A percentile compares a stretch with the other conserved stretches of the same genome.
Conservation (phyloP, 768 basidiomycete genomes). For the Rhodotorula kratochvilovae region DNA sequence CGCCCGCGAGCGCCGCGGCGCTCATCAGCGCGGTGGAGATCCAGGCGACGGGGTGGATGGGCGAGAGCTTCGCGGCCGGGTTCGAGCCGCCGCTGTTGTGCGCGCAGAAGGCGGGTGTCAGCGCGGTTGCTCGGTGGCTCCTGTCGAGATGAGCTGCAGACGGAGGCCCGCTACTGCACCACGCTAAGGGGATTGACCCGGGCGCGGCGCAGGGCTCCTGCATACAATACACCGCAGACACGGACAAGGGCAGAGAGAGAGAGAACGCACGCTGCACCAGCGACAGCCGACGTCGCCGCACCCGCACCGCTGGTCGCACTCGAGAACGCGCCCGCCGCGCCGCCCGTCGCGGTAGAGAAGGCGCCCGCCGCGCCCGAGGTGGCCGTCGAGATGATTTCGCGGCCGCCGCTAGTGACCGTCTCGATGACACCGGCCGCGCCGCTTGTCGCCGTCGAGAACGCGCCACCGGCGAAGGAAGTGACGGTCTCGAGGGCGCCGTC, state of each 20-base stretch:
- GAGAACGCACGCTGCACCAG: not conserved
- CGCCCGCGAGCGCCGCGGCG: constrained; percentile 21
- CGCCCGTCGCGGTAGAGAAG: not conserved
- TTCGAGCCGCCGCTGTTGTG: not conserved
- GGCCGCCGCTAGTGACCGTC: constrained; percentile 5
- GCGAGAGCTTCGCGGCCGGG: not conserved
- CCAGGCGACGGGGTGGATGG: not conserved
- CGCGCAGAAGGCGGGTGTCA: not conserved
- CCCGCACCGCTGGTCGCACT: not conserved
- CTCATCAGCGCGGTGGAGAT: not conserved
- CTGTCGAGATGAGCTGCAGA: too few relatives aligned
- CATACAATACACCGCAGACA: too few relatives aligned
- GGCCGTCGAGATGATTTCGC: not conserved
- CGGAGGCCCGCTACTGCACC: too few relatives aligned
- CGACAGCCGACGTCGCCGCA: not conserved
- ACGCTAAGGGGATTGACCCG: too few relatives aligned
- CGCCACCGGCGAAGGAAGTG: not conserved
- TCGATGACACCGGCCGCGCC: constrained; percentile 12
- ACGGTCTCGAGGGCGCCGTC: not conserved
- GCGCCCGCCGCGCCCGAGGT: constrained; percentile 1
- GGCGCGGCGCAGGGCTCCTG: too few relatives aligned
- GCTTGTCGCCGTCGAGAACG: not conserved
- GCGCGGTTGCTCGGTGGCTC: not conserved
- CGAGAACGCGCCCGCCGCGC: not conserved
- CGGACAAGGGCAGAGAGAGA: not conserved